These are phyloP conservation scores for Lentinula raphanica DNA, from an alignment of 768 basidiomycete species.

Conservation along the genomic window DNA sequence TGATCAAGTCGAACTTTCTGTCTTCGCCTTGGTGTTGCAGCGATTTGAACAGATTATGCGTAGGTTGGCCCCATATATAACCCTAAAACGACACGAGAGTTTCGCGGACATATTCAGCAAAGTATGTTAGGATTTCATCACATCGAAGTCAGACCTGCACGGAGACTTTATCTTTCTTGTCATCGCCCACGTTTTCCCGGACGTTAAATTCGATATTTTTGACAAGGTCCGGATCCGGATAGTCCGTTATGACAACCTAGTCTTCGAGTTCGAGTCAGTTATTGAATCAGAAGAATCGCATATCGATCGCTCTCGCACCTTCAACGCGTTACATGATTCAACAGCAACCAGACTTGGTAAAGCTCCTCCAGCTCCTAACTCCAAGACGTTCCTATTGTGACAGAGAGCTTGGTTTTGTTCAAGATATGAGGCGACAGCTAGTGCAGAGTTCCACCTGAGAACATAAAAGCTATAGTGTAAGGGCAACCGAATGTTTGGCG, in stretches of 20 bases:
- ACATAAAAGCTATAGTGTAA: neutral
- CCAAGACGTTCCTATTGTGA: constrained; percentile 51
- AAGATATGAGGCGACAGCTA: constrained; percentile 65
- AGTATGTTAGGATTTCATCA: no score
- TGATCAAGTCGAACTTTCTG: constrained; percentile 65
- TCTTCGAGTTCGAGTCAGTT: neutral
- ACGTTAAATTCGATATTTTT: constrained; percentile 75
- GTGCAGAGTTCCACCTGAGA: constrained; percentile 75
- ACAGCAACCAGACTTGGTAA: constrained; percentile 76
- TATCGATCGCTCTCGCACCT: constrained; percentile 37
- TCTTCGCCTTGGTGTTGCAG: constrained; percentile 15
- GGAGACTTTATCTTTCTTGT: constrained; percentile 11
- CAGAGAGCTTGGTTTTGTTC: constrained; percentile 48
- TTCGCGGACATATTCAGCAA: no score
- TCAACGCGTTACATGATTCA: constrained; percentile 56
- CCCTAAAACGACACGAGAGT: no score
- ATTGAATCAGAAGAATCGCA: neutral
- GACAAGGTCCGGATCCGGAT: constrained; percentile 74
- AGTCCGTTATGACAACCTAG: constrained; percentile 88
- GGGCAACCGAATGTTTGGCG: neutral
- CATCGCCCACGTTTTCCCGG: constrained; percentile 40
- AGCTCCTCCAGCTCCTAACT: constrained; percentile 92
- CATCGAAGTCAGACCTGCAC: constrained; percentile 20
- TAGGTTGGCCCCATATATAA: constrained; percentile 75
- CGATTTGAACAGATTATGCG: constrained; percentile 34